Base-by-base conservation (phyloP, 176 grass and related monocot genomes). In the Tillandsia leiboldiana region DNA sequence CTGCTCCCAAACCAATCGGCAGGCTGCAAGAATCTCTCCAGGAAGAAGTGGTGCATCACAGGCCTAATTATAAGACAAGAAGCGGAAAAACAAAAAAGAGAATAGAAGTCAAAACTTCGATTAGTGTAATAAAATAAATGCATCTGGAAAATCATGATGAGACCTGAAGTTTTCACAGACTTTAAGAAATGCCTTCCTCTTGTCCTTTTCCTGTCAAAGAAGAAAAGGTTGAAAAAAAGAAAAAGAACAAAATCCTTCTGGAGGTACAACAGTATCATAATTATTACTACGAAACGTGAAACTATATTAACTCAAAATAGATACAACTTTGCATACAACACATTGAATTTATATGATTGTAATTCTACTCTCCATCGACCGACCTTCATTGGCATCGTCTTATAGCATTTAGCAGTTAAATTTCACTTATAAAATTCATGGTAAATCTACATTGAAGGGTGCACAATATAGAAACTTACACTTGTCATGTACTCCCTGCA, bases 21-120 rank as follows among this genome's bases (percentile, higher is more conserved):
- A 29, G 86, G 93, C 59, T 81, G 86, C 70, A 89, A 87, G 68
- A 96, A 96, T 83, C 86, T 89, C 80, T 96, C 92, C 26, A 91
- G 75, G 87, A 96, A 96, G 81, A 96, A 96, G 59, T 91, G 73
- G 77, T 96, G 92, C 86, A 92, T 87, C 53, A 96, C 86, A 84
- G 92, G 88, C 83, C 92, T 96, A 72, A 18, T 79, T 64, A 79
- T 78, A 51, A 51, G 33, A 3, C 51, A 11, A 12, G 12, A 64
- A 63, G n/a, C 51, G 59, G 23, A 70, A 3, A 53, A 69, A 69
- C 26, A 54, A 77, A 77, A n/a, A 57, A 77, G 26, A 71, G 14
- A 24, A 57, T 11, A 48, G 26, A 54, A 59, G 9, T 5, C 14
- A 59, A 59, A 59, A 59, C 20, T 18, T 59, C n/a, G n/a, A 59